A percentile compares a stretch with the other conserved stretches of the same genome.
phyloP scores from a whole-genome alignment of 495 filamentous ascomycete genomes.

The Aspergillus egyptiacus region DNA sequence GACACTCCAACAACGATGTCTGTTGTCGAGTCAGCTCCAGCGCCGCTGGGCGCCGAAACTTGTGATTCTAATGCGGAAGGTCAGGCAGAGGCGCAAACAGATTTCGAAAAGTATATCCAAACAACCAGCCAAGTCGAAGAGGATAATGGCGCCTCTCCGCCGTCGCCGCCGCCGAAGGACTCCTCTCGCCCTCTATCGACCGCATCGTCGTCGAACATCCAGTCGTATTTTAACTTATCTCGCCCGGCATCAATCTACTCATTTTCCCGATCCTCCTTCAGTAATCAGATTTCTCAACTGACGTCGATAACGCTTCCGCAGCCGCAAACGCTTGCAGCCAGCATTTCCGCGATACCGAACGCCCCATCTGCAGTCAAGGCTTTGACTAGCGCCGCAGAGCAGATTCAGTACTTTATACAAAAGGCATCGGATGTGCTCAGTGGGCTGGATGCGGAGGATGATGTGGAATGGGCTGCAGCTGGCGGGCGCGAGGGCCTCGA shows the following conservation, averaged over 20 bases:
- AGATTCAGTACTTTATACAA: constrained; percentile 86
- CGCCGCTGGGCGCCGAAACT: constrained; percentile 19
- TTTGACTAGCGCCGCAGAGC: constrained; percentile 73
- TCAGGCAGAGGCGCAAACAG: constrained; percentile 23
- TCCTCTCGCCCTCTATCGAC: constrained; percentile 31
- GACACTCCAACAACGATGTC: constrained; percentile 28
- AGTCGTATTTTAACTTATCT: constrained; percentile 48
- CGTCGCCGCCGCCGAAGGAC: constrained; percentile 38
- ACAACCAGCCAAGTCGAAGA: constrained; percentile 37
- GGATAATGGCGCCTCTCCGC: constrained; percentile 27
- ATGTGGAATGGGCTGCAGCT: constrained; percentile 95
- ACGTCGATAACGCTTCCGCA: constrained; percentile 81
- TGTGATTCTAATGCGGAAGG: constrained; percentile 6
- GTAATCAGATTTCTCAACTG: constrained; percentile 80
- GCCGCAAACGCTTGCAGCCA: constrained; percentile 70
- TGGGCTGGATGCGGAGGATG: constrained; percentile 86
- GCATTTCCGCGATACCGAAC: constrained; percentile 74
- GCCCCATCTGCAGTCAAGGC: constrained; percentile 71
- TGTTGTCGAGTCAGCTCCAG: constrained; percentile 25
- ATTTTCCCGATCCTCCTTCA: constrained; percentile 81
- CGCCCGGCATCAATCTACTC: constrained; percentile 82
- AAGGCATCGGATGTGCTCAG: constrained; percentile 82
- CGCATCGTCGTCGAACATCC: constrained; percentile 39
- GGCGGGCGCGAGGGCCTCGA: constrained; percentile 83
- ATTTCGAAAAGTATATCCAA: constrained; percentile 44